These are phyloP conservation scores for Dactylella cylindrospora DNA, from an alignment of 2,329 filamentous ascomycete species.

Conservation along the genomic window DNA sequence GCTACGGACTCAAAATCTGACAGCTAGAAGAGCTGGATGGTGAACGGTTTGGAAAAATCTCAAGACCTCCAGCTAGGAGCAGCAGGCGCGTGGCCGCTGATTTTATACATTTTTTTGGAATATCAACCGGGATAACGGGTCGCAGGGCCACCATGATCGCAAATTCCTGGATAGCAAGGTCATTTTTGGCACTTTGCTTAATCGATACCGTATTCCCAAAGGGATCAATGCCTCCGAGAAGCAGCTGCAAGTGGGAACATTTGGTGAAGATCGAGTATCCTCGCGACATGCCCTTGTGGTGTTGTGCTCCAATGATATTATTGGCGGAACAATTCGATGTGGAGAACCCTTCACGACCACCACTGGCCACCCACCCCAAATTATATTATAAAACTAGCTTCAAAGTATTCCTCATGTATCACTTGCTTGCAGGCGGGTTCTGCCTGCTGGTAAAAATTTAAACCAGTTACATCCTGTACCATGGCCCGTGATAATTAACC, in stretches of 20 bases:
- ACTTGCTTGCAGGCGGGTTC: slow-evolving; percentile 3
- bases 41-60: slow-evolving; percentile 12
- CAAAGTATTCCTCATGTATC: slow-evolving; percentile 8
- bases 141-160: slow-evolving; percentile 14
- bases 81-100: slow-evolving; percentile 10
- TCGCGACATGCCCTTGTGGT: slow-evolving; percentile 13
- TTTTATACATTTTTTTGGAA: slow-evolving; percentile 42
- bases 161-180: slow-evolving; percentile 7
- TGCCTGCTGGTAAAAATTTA: slow-evolving; percentile 22
- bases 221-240: slow-evolving; percentile 40
- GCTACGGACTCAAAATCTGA: slow-evolving; percentile 13
- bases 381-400: too few species aligned
- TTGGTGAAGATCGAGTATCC: slow-evolving; percentile 23
- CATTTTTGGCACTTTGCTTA: slow-evolving; percentile 12
- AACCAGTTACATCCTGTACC: slow-evolving; percentile 14
- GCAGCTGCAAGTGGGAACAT: slow-evolving; percentile 20
- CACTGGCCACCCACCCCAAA: too few species aligned
- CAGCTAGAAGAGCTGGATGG: slow-evolving; percentile 8
- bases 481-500: slow-evolving; percentile 41
- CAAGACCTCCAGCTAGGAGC: slow-evolving; percentile 9
- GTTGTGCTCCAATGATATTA: slow-evolving; percentile 12
- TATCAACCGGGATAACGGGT: too few species aligned
- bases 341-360: slow-evolving; percentile 9
- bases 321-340: slow-evolving; percentile 43
- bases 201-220: slow-evolving; percentile 27